Evolutionary conservation across 2,329 filamentous ascomycete genomes (phyloP).

Genomic region (Tricladium varicosporioides): DNA sequence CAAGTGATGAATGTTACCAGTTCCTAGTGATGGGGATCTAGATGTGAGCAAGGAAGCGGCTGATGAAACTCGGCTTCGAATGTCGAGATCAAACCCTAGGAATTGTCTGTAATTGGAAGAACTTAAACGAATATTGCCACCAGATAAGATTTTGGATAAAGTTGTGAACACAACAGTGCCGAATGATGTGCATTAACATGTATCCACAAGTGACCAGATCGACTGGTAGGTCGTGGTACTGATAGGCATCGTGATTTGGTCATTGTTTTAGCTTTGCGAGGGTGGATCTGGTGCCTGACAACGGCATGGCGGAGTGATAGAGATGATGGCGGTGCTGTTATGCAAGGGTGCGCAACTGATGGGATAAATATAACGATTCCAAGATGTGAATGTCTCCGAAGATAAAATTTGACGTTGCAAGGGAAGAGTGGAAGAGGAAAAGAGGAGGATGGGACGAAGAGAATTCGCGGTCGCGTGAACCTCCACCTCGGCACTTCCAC

Average conservation of each 20-base stretch:
- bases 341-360: too few relatives aligned
- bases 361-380: too few relatives aligned
- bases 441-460: too few relatives aligned
- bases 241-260: not conserved
- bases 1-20: not conserved
- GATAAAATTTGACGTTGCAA: too few relatives aligned
- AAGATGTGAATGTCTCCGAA: too few relatives aligned
- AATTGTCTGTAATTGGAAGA: not conserved
- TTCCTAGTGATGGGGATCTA: not conserved
- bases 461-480: too few relatives aligned
- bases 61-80: not conserved
- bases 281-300: not conserved
- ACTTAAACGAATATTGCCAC: not conserved
- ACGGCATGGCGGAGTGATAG: not conserved
- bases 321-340: too few relatives aligned
- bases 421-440: too few relatives aligned
- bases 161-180: not conserved
- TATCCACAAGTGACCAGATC: not conserved
- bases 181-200: not conserved
- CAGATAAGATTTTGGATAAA: not conserved
- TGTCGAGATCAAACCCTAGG: not conserved
- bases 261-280: not conserved
- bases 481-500: too few relatives aligned
- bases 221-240: not conserved
- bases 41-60: not conserved